Evolutionary conservation across 345 rosid genomes (phyloP).

Genomic region (Hypericum androsaemum): DNA sequence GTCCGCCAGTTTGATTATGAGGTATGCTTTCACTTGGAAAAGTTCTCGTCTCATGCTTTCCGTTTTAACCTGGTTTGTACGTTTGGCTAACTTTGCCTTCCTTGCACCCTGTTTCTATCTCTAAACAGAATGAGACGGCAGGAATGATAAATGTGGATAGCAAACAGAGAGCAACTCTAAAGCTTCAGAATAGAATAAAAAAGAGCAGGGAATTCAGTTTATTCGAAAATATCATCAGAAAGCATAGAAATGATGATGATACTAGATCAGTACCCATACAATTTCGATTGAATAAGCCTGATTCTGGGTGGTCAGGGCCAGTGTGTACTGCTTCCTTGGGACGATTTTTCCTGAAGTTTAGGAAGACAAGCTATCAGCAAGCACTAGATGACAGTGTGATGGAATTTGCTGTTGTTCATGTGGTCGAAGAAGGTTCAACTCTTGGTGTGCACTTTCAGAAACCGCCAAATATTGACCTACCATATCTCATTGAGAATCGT

Average conservation of each 20-base stretch:
- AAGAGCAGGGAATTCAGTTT: slow-evolving; percentile 48
- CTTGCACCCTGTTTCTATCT: slow-evolving; percentile 8
- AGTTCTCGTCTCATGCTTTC: slow-evolving; percentile 5
- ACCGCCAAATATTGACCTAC: slow-evolving; percentile 58
- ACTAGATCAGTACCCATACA: slow-evolving; percentile 47
- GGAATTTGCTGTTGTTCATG: slow-evolving; percentile 68
- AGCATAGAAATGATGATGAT: slow-evolving; percentile 53
- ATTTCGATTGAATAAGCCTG: slow-evolving; percentile 50
- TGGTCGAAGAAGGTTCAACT: slow-evolving; percentile 77
- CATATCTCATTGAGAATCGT: slow-evolving; percentile 79
- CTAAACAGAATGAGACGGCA: slow-evolving; percentile 52
- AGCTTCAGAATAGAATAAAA: slow-evolving; percentile 41
- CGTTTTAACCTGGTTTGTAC: neutral
- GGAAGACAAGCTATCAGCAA: slow-evolving; percentile 44
- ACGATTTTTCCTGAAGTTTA: slow-evolving; percentile 71
- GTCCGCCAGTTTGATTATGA: slow-evolving; percentile 71
- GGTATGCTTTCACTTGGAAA: slow-evolving; percentile 35
- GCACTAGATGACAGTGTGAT: slow-evolving; percentile 16
- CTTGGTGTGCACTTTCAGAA: slow-evolving; percentile 63
- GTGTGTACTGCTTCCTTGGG: slow-evolving; percentile 81
- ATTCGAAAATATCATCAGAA: slow-evolving; percentile 74
- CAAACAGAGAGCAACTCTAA: slow-evolving; percentile 41
- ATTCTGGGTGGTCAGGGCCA: slow-evolving; percentile 82
- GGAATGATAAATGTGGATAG: slow-evolving; percentile 39
- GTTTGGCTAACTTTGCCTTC: slow-evolving; percentile 5